Evolutionary conservation across 257 asterid genomes (phyloP).

Genomic region (Ocimum tenuiflorum): DNA sequence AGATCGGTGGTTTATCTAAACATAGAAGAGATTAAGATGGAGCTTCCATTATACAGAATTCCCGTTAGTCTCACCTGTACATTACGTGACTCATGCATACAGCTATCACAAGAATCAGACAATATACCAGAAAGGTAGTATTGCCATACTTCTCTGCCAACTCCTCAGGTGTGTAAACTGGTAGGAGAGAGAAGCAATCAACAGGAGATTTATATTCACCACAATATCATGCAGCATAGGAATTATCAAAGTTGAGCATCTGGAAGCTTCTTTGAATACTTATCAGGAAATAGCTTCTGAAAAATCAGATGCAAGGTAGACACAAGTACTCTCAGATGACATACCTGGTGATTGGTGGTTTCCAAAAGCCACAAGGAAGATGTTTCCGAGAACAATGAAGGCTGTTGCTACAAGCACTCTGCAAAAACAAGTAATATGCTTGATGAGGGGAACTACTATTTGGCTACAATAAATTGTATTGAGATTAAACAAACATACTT

Average conservation of each 20-base stretch:
- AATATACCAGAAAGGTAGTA: slow-evolving; percentile 67
- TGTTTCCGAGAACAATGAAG: slow-evolving; percentile 90
- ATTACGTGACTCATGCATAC: slow-evolving; percentile 63
- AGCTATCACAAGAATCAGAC: slow-evolving; percentile 58
- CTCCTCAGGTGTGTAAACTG: slow-evolving; percentile 92
- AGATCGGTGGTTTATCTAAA: slow-evolving; percentile 1
- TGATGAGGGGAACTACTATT: slow-evolving; percentile 14
- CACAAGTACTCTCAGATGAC: slow-evolving; percentile 20
- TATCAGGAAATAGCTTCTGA: background rate
- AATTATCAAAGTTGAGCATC: background rate
- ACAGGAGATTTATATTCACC: slow-evolving; percentile 6
- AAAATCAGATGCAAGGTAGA: slow-evolving; percentile 4
- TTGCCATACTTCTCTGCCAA: slow-evolving; percentile 86
- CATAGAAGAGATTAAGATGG: slow-evolving; percentile 6
- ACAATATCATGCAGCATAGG: slow-evolving; percentile 1
- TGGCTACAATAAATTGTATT: slow-evolving; percentile 16
- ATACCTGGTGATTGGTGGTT: slow-evolving; percentile 98
- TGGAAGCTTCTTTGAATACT: background rate
- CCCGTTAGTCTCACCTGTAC: slow-evolving; percentile 33
- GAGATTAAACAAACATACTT: slow-evolving; percentile 46
- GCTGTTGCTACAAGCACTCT: slow-evolving; percentile 89
- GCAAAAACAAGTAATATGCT: slow-evolving; percentile 25
- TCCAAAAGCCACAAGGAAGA: slow-evolving; percentile 96
- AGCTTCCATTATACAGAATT: slow-evolving; percentile 9
- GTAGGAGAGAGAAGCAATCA: slow-evolving; percentile 13